Evolutionary conservation across 768 basidiomycete genomes (phyloP).

Genomic region (Clitopilus passeckerianus): DNA sequence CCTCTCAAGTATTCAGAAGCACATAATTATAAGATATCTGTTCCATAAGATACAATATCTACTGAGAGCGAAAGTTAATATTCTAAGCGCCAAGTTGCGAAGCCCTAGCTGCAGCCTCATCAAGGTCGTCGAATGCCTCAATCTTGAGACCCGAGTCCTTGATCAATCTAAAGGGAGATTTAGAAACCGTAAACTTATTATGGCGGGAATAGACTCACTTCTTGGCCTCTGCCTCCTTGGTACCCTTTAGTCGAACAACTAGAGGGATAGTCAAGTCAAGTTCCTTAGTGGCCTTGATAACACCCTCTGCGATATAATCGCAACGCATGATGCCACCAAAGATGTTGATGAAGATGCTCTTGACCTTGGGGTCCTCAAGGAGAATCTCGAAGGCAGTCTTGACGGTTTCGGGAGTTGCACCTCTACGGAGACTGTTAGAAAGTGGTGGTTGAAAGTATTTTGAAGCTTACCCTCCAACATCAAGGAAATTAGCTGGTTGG

Average conservation of each 20-base stretch:
- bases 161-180: constrained; percentile 73
- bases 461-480: constrained; percentile 81
- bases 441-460: neutral
- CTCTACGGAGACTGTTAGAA: constrained; percentile 37
- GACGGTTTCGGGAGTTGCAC: constrained; percentile 98
- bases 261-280: constrained; percentile 80
- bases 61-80: constrained; percentile 5
- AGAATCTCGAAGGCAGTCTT: constrained; percentile 99
- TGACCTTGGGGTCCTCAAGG: constrained; percentile 84
- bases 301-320: constrained; percentile 96
- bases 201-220: constrained; percentile 47
- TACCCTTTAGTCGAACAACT: constrained; percentile 94
- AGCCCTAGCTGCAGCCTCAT: constrained; percentile 84
- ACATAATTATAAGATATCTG: constrained; percentile 9
- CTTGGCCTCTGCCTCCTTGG: constrained; percentile 94
- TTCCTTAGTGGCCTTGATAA: constrained; percentile 96
- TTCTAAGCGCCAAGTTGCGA: constrained; percentile 61
- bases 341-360: constrained; percentile 98
- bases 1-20: constrained; percentile 2
- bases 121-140: constrained; percentile 86
- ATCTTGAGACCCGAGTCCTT: constrained; percentile 89
- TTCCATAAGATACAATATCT: constrained; percentile 9
- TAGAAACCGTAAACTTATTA: constrained; percentile 5
- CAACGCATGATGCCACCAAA: constrained; percentile 99
- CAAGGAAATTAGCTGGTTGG: constrained; percentile 97